These are phyloP conservation scores for Hypholoma sublateritium DNA, from an alignment of 768 basidiomycete species.

Conservation along the genomic window DNA sequence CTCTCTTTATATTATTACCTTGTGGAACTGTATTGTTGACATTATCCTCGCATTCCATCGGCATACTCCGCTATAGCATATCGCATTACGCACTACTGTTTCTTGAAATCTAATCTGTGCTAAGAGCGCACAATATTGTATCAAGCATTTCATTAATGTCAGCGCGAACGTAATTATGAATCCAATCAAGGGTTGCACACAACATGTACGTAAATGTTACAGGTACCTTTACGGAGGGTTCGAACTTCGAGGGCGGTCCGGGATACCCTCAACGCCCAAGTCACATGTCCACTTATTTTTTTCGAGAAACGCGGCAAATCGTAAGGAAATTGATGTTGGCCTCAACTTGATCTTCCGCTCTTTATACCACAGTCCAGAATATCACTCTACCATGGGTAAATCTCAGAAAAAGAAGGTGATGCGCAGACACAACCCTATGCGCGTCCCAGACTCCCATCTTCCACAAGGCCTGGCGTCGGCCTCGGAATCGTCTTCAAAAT, in stretches of 20 bases:
- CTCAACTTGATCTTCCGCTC: not conserved
- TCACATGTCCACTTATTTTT: too few relatives aligned
- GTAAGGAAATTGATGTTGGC: not conserved
- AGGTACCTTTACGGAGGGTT: too few relatives aligned
- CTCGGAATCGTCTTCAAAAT: constrained; percentile 71
- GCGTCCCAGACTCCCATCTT: constrained; percentile 91
- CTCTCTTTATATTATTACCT: not conserved
- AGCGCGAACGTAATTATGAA: not conserved
- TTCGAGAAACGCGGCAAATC: not conserved
- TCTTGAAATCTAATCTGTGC: not conserved
- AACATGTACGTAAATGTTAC: too few relatives aligned
- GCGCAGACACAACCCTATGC: constrained; percentile 90
- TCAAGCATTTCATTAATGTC: not conserved
- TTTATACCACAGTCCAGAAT: not conserved
- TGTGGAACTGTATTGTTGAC: not conserved
- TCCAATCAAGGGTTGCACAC: too few relatives aligned
- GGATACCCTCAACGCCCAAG: too few relatives aligned
- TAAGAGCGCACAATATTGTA: not conserved
- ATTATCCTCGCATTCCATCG: not conserved
- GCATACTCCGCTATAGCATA: not conserved
- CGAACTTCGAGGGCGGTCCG: too few relatives aligned
- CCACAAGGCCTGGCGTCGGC: constrained; percentile 79
- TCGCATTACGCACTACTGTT: not conserved
- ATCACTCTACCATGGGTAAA: constrained; percentile 70
- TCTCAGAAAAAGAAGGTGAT: constrained; percentile 83